Conservation (phyloP, 805 yeast species). For the Peterozyma xylosa region DNA sequence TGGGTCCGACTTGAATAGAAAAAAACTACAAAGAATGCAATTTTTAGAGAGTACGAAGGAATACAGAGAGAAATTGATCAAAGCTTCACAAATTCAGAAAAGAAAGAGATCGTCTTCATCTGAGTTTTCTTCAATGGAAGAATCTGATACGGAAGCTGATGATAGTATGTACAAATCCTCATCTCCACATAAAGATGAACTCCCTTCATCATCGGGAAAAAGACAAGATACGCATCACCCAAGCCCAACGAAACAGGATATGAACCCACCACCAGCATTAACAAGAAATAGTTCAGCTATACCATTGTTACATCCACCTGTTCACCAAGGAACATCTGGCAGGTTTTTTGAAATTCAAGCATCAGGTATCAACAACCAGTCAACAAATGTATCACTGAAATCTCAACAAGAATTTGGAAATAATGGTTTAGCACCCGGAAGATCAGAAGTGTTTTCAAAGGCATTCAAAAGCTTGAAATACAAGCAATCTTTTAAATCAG, state of each 20-base stretch:
- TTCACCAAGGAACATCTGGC: not conserved
- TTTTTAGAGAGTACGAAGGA: slow-evolving; percentile 23
- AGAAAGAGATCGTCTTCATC: slow-evolving; percentile 8
- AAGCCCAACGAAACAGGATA: slow-evolving; percentile 1
- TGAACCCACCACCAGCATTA: slow-evolving; percentile 23
- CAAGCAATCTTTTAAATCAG: too few relatives aligned
- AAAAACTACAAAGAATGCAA: slow-evolving; percentile 17
- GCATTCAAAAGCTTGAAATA: slow-evolving; percentile 32
- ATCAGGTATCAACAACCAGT: slow-evolving; percentile 41
- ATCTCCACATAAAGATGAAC: not conserved
- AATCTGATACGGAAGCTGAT: slow-evolving; percentile 8
- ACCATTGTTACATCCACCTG: not conserved
- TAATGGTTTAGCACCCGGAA: slow-evolving; percentile 56
- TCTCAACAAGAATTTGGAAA: slow-evolving; percentile 18
- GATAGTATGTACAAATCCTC: not conserved
- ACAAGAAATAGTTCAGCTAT: slow-evolving; percentile 27
- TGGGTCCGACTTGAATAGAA: slow-evolving; percentile 14
- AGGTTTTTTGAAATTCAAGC: slow-evolving; percentile 51
- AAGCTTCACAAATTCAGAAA: slow-evolving; percentile 12
- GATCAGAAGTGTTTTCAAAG: slow-evolving; percentile 48
- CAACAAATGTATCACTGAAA: slow-evolving; percentile 17
- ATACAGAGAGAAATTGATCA: slow-evolving; percentile 21
- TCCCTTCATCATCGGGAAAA: not conserved
- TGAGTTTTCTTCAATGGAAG: slow-evolving; percentile 5
- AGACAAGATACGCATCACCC: not conserved